phyloP scores from a whole-genome alignment of 495 filamentous ascomycete genomes.

The Xylaria bambusicola region DNA sequence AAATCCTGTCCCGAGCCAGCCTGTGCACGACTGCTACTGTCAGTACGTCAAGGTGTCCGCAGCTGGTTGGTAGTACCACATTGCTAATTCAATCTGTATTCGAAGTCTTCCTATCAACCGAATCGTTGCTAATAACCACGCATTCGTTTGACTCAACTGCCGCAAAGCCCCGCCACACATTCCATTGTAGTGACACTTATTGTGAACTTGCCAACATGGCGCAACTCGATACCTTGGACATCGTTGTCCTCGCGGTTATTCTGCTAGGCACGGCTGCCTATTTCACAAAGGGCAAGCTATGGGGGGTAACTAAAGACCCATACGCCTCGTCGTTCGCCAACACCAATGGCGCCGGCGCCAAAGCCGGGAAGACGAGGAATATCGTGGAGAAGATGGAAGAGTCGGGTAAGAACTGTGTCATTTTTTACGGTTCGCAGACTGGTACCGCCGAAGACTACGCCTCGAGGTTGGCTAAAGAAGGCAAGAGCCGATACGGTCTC shows the following conservation, averaged over 20 bases:
- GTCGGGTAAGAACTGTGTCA: constrained; percentile 92
- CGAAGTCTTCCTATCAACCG: not conserved
- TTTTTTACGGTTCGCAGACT: constrained; percentile 98
- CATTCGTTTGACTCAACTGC: constrained; percentile 6
- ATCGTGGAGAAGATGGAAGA: constrained; percentile 96
- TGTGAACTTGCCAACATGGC: constrained; percentile 62
- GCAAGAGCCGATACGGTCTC: constrained; percentile 90
- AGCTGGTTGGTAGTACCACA: not conserved
- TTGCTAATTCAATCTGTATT: constrained; percentile 8
- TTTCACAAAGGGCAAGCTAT: constrained; percentile 94
- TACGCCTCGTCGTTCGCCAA: constrained; percentile 71
- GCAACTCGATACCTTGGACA: constrained; percentile 92
- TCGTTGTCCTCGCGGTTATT: constrained; percentile 82
- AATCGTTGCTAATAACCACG: not conserved
- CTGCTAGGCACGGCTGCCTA: constrained; percentile 88
- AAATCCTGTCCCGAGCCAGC: not conserved
- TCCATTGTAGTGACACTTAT: not conserved
- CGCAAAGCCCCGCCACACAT: not conserved
- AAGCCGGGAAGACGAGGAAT: constrained; percentile 86
- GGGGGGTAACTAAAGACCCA: constrained; percentile 84
- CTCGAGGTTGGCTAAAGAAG: constrained; percentile 95
- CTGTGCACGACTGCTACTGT: not conserved
- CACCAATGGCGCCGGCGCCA: constrained; percentile 72
- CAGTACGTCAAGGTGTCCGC: not conserved
- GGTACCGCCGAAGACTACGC: constrained; percentile 99